Evolutionary conservation across 202 grass and related monocot species (phyloP).

Genomic region (Panicum virgatum): DNA sequence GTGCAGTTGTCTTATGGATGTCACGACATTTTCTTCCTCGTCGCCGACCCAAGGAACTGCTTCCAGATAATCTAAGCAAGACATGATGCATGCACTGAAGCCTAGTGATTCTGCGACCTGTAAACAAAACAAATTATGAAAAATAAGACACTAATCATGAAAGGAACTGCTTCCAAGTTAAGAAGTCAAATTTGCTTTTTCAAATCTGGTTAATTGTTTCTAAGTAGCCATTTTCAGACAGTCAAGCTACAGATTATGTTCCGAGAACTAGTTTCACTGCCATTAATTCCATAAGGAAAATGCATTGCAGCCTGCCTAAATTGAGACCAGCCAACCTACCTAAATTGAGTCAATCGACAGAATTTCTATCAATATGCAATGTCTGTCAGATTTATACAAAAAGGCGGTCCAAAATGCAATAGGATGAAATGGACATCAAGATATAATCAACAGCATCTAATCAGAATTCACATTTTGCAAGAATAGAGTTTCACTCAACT

Average conservation of each 20-base stretch:
- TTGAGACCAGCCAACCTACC: background rate
- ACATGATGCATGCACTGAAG: conserved; percentile 51
- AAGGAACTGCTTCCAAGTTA: background rate
- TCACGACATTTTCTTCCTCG: conserved; percentile 73
- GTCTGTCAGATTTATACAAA: background rate
- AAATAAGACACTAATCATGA: background rate
- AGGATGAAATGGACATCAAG: background rate
- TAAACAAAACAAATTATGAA: background rate
- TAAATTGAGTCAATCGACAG: background rate
- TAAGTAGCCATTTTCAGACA: background rate
- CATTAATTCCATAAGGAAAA: background rate
- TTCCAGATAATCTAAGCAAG: conserved; percentile 78
- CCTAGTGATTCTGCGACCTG: conserved; percentile 68
- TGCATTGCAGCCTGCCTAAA: background rate
- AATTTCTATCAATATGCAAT: background rate
- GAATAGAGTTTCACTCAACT: background rate
- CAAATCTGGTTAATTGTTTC: background rate
- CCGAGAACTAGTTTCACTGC: background rate
- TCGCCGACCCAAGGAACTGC: conserved; percentile 68
- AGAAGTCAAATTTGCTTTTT: background rate
- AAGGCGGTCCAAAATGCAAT: background rate
- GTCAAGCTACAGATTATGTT: background rate
- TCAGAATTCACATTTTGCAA: background rate
- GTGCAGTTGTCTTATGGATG: conserved; percentile 59
- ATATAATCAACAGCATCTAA: background rate